Evolutionary conservation across 257 asterid genomes (phyloP).

Genomic region (Solanum raphanifolium): DNA sequence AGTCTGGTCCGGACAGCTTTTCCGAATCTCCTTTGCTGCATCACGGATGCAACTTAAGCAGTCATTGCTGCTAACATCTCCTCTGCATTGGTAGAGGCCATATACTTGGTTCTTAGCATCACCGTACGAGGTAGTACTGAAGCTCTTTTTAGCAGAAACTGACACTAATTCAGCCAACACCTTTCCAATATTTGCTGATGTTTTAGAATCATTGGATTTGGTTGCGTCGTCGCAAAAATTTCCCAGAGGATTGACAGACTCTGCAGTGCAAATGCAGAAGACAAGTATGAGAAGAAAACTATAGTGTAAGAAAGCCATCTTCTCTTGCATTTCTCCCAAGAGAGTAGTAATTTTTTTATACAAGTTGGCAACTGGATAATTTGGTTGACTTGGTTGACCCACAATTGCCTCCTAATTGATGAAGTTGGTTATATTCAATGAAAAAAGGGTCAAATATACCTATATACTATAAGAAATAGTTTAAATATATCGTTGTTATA

Average conservation of each 20-base stretch:
- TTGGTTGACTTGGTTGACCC: not conserved
- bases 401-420: not conserved
- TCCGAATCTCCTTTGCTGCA: slow-evolving; percentile 25
- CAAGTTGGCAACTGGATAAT: not conserved
- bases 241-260: slow-evolving; percentile 36
- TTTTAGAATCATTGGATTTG: slow-evolving; percentile 12
- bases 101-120: slow-evolving; percentile 10
- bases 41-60: slow-evolving; percentile 55
- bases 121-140: slow-evolving; percentile 36
- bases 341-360: not conserved
- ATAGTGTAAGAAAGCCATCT: slow-evolving; percentile 20
- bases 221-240: slow-evolving; percentile 25
- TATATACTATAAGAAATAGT: no score
- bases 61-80: slow-evolving; percentile 40
- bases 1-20: slow-evolving; percentile 35
- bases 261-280: slow-evolving; percentile 17
- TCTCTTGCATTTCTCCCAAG: not conserved
- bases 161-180: slow-evolving; percentile 29
- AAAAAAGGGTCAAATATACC: not conserved
- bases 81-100: slow-evolving; percentile 84
- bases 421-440: not conserved
- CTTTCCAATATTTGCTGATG: slow-evolving; percentile 23
- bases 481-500: no score
- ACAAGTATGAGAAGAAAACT: slow-evolving; percentile 12
- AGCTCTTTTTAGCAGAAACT: slow-evolving; percentile 29